Percentiles rank a stretch among this genome's conserved stretches.
These are phyloP conservation scores for Papilionanthe hybrid DNA, from an alignment of 116 monocot genomes.

Conservation along the genomic window DNA sequence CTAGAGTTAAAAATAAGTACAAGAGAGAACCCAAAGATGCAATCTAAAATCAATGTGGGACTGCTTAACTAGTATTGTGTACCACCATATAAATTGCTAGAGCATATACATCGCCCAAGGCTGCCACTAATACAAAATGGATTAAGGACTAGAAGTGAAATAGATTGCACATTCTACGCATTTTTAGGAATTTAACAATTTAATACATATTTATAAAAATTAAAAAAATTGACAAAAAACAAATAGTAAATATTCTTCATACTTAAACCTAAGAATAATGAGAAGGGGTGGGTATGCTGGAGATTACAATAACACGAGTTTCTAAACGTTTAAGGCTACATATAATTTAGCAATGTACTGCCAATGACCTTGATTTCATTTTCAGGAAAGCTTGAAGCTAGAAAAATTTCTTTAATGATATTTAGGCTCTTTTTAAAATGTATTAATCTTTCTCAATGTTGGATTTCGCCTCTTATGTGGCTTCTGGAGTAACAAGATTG, in stretches of 20 bases:
- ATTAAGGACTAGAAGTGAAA: neutral
- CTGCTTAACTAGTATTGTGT: neutral
- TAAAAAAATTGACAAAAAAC: no score
- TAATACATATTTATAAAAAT: neutral
- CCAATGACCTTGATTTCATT: no score
- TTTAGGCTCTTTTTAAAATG: no score
- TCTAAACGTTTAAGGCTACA: neutral
- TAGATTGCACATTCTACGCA: neutral
- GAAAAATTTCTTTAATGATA: no score
- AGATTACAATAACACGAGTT: neutral
- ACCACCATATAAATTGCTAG: neutral
- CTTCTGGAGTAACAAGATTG: no score
- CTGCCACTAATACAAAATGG: neutral
- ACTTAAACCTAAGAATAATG: neutral
- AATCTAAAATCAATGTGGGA: neutral
- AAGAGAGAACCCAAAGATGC: neutral
- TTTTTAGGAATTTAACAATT: neutral
- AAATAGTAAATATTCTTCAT: neutral
- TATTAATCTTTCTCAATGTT: no score
- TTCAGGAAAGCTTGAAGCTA: no score
- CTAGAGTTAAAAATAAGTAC: neutral
- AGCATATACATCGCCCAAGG: neutral
- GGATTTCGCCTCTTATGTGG: no score
- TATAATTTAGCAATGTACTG: neutral
- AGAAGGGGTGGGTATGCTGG: no score